Percentiles rank a stretch among this genome's conserved stretches.
phyloP scores from a whole-genome alignment of 2,329 filamentous ascomycete genomes.

The Colletotrichum cereale region DNA sequence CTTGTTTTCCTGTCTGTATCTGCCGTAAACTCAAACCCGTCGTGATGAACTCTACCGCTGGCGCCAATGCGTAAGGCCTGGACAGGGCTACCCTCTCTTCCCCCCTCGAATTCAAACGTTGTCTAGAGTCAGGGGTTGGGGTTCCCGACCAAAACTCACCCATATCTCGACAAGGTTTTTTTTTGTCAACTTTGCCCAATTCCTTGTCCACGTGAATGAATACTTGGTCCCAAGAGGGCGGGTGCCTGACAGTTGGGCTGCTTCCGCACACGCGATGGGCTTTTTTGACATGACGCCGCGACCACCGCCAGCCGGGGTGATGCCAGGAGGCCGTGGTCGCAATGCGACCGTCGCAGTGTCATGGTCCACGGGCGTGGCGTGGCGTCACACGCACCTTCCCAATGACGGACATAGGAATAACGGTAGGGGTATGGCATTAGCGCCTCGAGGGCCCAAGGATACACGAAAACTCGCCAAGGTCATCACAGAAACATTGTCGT shows the following conservation, averaged over 20 bases:
- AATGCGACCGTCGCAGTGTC: not conserved
- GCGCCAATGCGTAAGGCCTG: not conserved
- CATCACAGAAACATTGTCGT: slow-evolving; percentile 16
- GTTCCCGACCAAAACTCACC: not conserved
- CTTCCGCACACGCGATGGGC: not conserved
- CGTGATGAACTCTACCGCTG: not conserved
- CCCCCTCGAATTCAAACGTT: not conserved
- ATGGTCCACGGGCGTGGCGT: not conserved
- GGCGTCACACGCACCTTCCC: not conserved
- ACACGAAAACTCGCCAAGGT: not conserved
- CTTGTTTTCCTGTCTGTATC: not conserved
- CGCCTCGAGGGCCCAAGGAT: not conserved
- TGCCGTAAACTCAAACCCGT: slow-evolving; percentile 1
- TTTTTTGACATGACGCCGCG: slow-evolving; percentile 8
- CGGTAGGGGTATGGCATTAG: no score
- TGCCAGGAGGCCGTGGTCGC: not conserved
- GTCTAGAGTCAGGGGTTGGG: not conserved
- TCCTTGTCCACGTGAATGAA: slow-evolving; percentile 1
- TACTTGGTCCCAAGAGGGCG: not conserved
- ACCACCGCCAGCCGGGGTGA: slow-evolving; percentile 1
- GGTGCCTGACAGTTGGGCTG: slow-evolving; percentile 15
- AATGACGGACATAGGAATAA: no score
- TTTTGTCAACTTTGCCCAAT: slow-evolving; percentile 14
- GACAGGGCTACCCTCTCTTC: not conserved
- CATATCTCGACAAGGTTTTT: not conserved